Evolutionary conservation across 177 flowering plant species (phyloP), one percentile per base, ranked within the genome.

Genomic region (Vitis hybrid): DNA sequence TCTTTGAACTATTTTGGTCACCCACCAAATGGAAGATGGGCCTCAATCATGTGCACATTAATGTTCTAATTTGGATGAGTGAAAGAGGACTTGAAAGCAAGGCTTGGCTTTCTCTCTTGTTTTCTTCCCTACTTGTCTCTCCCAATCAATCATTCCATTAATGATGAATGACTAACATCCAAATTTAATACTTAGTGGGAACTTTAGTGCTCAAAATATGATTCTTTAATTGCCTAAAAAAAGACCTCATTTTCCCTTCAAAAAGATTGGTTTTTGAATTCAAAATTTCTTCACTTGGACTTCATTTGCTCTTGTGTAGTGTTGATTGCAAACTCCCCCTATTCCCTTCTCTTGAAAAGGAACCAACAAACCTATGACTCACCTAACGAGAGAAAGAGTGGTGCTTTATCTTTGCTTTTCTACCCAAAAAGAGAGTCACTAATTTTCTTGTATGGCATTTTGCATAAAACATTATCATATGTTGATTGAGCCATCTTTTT

Each of bases 341-440:
- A 2, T 11, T 58, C 61, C 11, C 59, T 56, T 24, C 51, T 31
- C 47, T 31, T 1, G 22, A n/a, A 55, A 54, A 33, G 24, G 3
- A 24, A 54, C 2, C 14, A 38, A 17, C 18, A 10, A 56, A 28
- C 59, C 51, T 33, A 12, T 51, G 59, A 19, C 11, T 6, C 28
- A 49, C 11, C 3, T 3, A 50, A 15, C 51, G 52, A 68, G 69
- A 70, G 64, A 64, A 62, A 47, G 70, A 66, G 68, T 49, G 74
- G 38, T 11, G 12, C 72, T 78, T 77, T 75, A 67, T 14, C 75
- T 71, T 71, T 78, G 62, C 62, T 68, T 68, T 49, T 63, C 52
- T 68, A 52, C 57, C 75, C 72, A 66, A 71, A 75, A 74, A 68
- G 69, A 68, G 66, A 71, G 54, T 75, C 74, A 63, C 63, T 59